Base-by-base conservation (phyloP, 257 asterid genomes). In the Capsicum rhomboideum region DNA sequence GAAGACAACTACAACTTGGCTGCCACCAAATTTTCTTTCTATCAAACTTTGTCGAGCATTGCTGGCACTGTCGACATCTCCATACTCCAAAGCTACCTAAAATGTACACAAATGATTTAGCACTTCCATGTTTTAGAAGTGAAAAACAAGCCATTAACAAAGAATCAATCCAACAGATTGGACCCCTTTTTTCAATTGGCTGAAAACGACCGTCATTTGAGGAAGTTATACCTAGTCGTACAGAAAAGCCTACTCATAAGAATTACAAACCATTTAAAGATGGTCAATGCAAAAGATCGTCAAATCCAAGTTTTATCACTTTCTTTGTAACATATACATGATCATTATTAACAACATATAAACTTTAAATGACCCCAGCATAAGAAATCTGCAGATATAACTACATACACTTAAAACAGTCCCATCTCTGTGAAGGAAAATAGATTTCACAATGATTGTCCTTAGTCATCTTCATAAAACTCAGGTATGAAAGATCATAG, bases 21-120 rank as follows among this genome's bases (percentile, higher is more conserved):
- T 97, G 71, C 94, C 98, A 26, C 97, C 99, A 68, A 97, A 97
- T 90, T 91, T 94, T 82, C 98, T 93, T 68, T 98, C 99, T 50
- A 93, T 90, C 84, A 97, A 82, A 28, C 93, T 96, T 86, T 86
- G 91, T 40, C 97, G 90, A 84, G 99, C 99, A 88, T 92, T 97
- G n/a, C 88, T 79, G 50, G 98, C 87, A 80, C 98, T 86, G 13
- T 94, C 98, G 12, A 88, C 84, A 85, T 96, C 99, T 0, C 88
- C 40, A 56, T 92, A 96, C 91, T 94, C 97, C 89, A 94, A 86
- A 88, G 92, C 94, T 21, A 95, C 99, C 98, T 94, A 54, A 64
- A 79, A n/a, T n/a, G n/a, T n/a, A 72, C 44, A 34, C 4, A 74
- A 37, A 16, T 2, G 17, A 46, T 61, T 21, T 42, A 21, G 18